Conservation (phyloP, 2,329 filamentous ascomycete species). For the Nemania sp. region DNA sequence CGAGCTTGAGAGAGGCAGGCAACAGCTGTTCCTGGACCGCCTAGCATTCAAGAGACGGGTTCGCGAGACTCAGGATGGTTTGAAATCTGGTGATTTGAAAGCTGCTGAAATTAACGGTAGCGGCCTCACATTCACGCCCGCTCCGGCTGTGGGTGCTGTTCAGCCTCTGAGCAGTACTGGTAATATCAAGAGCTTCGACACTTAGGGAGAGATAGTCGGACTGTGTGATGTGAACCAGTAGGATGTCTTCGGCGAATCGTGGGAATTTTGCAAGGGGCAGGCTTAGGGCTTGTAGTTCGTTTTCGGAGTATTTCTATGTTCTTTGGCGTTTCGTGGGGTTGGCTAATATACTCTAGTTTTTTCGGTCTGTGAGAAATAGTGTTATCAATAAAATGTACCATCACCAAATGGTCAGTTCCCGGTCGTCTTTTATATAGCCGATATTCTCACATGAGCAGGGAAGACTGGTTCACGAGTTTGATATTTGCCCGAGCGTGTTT, state of each 20-base stretch:
- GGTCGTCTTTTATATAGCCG: conserved; percentile 5
- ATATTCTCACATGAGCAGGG: neutral
- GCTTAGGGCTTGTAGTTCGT: conserved; percentile 24
- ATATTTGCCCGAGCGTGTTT: neutral
- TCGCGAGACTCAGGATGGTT: conserved; percentile 80
- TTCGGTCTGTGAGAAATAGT: conserved; percentile 30
- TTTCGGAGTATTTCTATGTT: conserved; percentile 18
- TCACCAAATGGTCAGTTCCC: conserved; percentile 27
- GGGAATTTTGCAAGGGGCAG: conserved; percentile 29
- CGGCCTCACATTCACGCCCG: conserved; percentile 65
- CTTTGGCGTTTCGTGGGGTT: conserved; percentile 38
- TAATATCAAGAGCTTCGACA: conserved; percentile 69
- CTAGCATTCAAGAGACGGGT: conserved; percentile 90
- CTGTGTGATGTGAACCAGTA: neutral
- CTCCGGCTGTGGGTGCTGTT: conserved; percentile 57
- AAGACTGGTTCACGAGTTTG: neutral
- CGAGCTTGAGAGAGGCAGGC: conserved; percentile 89
- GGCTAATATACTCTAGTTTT: conserved; percentile 29
- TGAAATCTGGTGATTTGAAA: conserved; percentile 68
- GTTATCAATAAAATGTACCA: conserved; percentile 41
- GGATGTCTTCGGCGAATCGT: conserved; percentile 42
- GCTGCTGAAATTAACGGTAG: conserved; percentile 65
- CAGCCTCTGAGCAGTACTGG: conserved; percentile 68
- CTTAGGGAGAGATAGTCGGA: conserved; percentile 51
- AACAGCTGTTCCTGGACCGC: conserved; percentile 93